Conservation (phyloP, 495 filamentous ascomycete species). For the Penicillium flavigenum region DNA sequence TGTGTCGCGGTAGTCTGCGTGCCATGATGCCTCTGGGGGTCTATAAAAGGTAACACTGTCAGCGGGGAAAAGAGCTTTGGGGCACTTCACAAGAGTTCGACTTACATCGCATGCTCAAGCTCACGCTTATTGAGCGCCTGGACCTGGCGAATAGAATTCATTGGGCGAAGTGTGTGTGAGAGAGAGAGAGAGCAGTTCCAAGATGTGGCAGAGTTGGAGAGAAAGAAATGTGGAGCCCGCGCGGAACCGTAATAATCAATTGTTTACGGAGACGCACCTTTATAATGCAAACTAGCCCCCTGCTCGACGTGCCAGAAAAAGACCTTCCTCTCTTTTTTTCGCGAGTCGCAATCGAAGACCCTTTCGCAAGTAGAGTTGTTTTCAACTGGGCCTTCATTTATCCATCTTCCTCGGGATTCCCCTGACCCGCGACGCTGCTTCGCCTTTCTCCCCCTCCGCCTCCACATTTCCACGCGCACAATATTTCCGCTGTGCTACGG, state of each 20-base stretch:
- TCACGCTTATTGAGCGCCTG: slow-evolving; percentile 94
- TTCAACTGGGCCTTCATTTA: background rate
- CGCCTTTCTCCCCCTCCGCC: slow-evolving; percentile 15
- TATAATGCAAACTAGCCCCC: slow-evolving; percentile 10
- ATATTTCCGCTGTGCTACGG: slow-evolving; percentile 6
- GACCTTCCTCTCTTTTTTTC: slow-evolving; percentile 1
- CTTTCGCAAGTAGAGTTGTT: slow-evolving; percentile 5
- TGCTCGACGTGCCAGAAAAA: slow-evolving; percentile 10
- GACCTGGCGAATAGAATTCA: slow-evolving; percentile 92
- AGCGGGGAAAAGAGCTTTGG: slow-evolving; percentile 1
- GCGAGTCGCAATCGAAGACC: background rate
- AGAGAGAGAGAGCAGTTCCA: slow-evolving; percentile 7
- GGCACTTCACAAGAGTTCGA: slow-evolving; percentile 4
- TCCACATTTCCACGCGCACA: slow-evolving; percentile 12
- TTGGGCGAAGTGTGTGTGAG: slow-evolving; percentile 33
- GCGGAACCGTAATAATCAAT: slow-evolving; percentile 34
- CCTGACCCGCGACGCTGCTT: slow-evolving; percentile 21
- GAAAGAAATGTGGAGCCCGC: slow-evolving; percentile 26
- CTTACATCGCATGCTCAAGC: slow-evolving; percentile 78
- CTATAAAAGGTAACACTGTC: slow-evolving; percentile 40
- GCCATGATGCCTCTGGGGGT: slow-evolving; percentile 87
- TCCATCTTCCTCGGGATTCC: slow-evolving; percentile 20
- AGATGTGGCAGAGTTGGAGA: slow-evolving; percentile 19
- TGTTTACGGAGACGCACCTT: slow-evolving; percentile 27
- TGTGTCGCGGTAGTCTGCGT: slow-evolving; percentile 94